Base-by-base conservation (phyloP, 495 filamentous ascomycete species). In the Symbiotaphrina buchneri region DNA sequence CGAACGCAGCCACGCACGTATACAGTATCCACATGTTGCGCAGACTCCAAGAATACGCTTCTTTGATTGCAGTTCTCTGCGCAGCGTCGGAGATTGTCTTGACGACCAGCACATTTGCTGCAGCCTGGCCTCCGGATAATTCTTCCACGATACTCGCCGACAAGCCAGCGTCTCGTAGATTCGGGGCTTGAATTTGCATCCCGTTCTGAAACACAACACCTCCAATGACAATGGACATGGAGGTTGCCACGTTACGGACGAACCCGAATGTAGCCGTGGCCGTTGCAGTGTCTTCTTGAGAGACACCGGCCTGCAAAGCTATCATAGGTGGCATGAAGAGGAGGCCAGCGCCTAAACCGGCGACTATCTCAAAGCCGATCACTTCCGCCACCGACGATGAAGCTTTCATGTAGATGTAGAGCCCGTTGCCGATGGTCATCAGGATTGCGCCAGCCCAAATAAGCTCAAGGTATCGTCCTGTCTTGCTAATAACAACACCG, bases 221-320 rank as follows among this genome's bases (percentile, higher is more conserved):
- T 10, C 82, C 82, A 16, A 87, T 62, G 15, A 83, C 77, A 16
- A 87, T 65, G 5, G 69, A 71, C 14, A 75, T 62, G 8, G 73
- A 59, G 0, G 70, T 79, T 1, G 67, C 70, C 4, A 92, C 52
- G 39, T 76, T 72, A 3, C 80, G 65, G 21, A 78, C 55, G 45
- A 85, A 84, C 1, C 65, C 60, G 33, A 81, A 73, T 0, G 77
- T 80, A 0, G 69, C 68, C 0, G 78, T 87, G 2, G 78, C 82
- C 0, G 74, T 67, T 0, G 72, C 82, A n/a, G 74, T 74, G 29
- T 90, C 77, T 4, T 60, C 54, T 18, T 69, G 66, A 1, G 62
- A 51, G 33, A 83, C 66, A 17, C 59, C 59, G n/a, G 66, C 63
- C 38, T 87, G 80, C 1, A 91, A 52, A 0, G 83, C 78, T 26